Percentiles rank a stretch among this genome's conserved stretches.
Conservation (phyloP, 1,284 basidiomycete genomes). For the Cutaneotrichosporon sp. region DNA sequence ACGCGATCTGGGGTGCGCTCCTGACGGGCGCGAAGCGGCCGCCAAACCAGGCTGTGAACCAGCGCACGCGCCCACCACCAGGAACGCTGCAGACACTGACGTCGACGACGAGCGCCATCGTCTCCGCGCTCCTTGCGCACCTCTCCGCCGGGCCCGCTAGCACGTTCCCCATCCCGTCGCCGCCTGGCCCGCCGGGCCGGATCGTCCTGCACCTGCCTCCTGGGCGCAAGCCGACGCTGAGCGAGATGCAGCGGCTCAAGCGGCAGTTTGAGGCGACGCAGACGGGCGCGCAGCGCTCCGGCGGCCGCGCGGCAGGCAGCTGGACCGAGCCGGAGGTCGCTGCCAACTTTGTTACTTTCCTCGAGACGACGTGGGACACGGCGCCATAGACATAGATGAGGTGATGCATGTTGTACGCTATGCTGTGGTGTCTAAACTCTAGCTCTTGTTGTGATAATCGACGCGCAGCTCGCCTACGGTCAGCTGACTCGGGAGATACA, state of each 20-base stretch:
- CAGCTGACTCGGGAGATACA: neutral
- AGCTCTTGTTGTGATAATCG: neutral
- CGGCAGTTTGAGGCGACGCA: constrained; percentile 81
- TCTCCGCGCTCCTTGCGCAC: constrained; percentile 61
- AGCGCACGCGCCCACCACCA: constrained; percentile 71
- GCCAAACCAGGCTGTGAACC: constrained; percentile 72
- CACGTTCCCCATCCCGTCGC: constrained; percentile 56
- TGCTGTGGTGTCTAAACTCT: neutral
- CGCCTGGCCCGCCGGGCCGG: constrained; percentile 49
- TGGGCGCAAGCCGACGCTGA: constrained; percentile 64
- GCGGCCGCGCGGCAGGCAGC: constrained; percentile 72
- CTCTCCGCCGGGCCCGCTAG: constrained; percentile 53
- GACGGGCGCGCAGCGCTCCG: constrained; percentile 77
- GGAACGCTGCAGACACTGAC: constrained; percentile 76
- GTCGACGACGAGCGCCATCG: constrained; percentile 61
- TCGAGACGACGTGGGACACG: constrained; percentile 59
- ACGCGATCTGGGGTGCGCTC: constrained; percentile 74
- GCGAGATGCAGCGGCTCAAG: constrained; percentile 79
- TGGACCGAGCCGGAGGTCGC: constrained; percentile 72
- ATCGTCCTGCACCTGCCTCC: constrained; percentile 59
- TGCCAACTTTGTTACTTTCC: constrained; percentile 67
- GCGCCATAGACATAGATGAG: neutral
- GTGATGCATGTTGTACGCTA: constrained; percentile 5
- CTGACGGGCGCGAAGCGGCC: constrained; percentile 75
- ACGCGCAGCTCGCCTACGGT: constrained; percentile 4